These are phyloP conservation scores for Hibiscus trionum DNA, from an alignment of 345 rosid genomes.

Conservation along the genomic window DNA sequence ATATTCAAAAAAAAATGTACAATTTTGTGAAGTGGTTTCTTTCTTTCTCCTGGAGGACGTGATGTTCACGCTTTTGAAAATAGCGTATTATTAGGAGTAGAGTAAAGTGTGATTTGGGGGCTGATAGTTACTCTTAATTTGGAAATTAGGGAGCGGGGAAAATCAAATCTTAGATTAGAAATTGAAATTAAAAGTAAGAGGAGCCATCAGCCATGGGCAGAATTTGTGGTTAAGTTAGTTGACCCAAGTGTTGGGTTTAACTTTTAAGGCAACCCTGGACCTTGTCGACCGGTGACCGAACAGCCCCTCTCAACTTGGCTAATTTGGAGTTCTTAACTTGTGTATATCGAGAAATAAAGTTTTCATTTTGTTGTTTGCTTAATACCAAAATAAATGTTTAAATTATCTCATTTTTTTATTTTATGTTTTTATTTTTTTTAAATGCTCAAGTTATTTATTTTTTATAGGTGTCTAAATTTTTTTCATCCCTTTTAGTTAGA, in stretches of 20 bases:
- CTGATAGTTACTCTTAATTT: background rate
- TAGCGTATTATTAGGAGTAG: background rate
- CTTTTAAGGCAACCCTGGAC: no score
- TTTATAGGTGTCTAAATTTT: no score
- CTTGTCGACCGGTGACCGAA: slow-evolving; percentile 12
- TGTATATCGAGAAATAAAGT: no score
- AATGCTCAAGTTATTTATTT: no score
- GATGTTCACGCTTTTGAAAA: background rate
- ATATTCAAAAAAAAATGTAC: no score
- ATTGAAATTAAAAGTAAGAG: background rate
- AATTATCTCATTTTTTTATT: no score
- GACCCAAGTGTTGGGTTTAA: background rate
- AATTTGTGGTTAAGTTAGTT: slow-evolving; percentile 18
- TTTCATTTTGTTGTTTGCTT: no score
- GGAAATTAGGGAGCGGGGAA: no score
- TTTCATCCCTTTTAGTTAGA: no score
- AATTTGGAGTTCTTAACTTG: no score
- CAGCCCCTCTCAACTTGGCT: background rate
- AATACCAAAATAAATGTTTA: no score
- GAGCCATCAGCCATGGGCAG: background rate
- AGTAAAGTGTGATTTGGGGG: background rate
- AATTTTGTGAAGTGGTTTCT: background rate
- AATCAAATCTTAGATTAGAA: background rate
- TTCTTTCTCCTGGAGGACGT: background rate
- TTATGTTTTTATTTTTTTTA: no score